Evolutionary conservation across 768 basidiomycete species (phyloP), one percentile per base, ranked within the genome.

Genomic region (Calocybe cyanea): DNA sequence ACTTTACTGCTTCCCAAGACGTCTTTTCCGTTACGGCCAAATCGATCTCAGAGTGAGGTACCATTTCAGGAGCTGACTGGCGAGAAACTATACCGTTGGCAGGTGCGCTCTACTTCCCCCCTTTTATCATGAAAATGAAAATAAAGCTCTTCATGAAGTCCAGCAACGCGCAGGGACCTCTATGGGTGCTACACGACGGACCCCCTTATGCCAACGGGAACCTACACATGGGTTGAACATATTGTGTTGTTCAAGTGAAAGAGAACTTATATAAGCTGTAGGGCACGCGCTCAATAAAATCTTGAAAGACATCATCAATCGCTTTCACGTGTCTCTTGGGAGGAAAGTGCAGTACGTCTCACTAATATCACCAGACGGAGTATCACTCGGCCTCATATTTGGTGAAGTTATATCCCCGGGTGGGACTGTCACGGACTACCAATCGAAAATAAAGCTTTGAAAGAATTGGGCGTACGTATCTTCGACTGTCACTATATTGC

Each of bases 351-450:
- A 93, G 92, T 95, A 53, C 62, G 87, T 60, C 23, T 25, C 3
- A n/a, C 7, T 38, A 51, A 18, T 21, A 18, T 19, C 35, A 24
- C 3, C 30, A 13, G 17, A 4, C 21, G 17, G 8, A 21, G 20
- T n/a, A 14, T 46, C 41, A 31, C 19, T 25, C 7, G 2, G 18
- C 50, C 47, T 38, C 45, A 41, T 45, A 42, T 31, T 33, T 28
- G 10, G 36, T n/a, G 14, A 46, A 97, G 95, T 57, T 97, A 94
- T 66, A 65, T 88, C 11, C 94, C 95, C 28, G 95, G 95, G 8
- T 99, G 92, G 92, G 95, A 99, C 58, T 98, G 95, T 57, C 95
- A 99, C 62, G 95, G 95, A 5, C 79, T 97, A 10, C 95, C 95
- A 0, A 97, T 98, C 50, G 95, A 98, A 63, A 91, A 92, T 54